phyloP scores from a whole-genome alignment of 352 stramenopile genomes.

The Globisporangium canariense region DNA sequence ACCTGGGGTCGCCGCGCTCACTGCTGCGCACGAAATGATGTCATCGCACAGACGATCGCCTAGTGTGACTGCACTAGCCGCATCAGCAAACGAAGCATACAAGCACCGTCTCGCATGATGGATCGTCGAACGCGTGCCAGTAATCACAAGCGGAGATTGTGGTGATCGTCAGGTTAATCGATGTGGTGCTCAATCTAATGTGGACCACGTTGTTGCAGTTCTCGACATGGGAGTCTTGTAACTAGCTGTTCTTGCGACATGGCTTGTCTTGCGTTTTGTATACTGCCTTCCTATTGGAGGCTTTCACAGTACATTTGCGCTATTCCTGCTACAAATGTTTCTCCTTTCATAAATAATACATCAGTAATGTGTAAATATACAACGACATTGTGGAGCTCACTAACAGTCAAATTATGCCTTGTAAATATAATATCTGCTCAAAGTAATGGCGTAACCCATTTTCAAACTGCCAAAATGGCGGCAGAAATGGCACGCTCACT shows the following conservation, averaged over 20 bases:
- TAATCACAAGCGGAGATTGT: conserved; percentile 4
- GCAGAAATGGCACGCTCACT: too few species aligned
- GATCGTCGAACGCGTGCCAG: background rate
- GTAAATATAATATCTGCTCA: too few species aligned
- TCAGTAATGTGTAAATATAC: background rate
- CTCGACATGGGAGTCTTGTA: background rate
- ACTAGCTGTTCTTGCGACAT: background rate
- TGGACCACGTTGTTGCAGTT: background rate
- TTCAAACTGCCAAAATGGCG: too few species aligned
- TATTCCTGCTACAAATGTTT: background rate
- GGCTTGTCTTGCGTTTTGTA: background rate
- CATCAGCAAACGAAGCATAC: too few species aligned
- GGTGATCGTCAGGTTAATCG: background rate
- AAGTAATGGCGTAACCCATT: too few species aligned
- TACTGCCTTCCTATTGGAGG: background rate
- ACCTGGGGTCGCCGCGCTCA: background rate
- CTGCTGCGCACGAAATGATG: too few species aligned
- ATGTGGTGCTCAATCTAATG: background rate
- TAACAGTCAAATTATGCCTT: background rate
- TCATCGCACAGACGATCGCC: too few species aligned
- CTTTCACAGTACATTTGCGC: background rate
- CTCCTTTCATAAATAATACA: background rate
- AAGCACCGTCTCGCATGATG: background rate
- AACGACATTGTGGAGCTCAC: too few species aligned
- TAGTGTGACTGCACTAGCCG: too few species aligned